Conservation (phyloP, 2,329 filamentous ascomycete species). For the Colletotrichum theobromicola region DNA sequence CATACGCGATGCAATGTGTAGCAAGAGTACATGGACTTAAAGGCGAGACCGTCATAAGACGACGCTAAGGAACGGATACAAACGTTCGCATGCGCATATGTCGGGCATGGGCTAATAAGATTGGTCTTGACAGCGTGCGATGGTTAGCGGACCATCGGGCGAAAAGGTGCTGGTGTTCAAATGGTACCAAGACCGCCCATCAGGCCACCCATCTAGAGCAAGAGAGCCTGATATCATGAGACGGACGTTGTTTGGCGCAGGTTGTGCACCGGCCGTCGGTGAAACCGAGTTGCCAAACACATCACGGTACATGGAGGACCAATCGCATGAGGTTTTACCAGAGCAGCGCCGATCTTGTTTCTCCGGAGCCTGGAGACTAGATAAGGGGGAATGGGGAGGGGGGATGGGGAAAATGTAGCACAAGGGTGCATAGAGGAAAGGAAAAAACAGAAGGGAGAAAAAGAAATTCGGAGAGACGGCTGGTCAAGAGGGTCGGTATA, state of each 20-base stretch:
- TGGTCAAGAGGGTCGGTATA: background rate
- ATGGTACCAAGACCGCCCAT: background rate
- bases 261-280: slow-evolving; percentile 1
- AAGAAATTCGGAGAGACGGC: background rate
- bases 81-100: background rate
- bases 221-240: background rate
- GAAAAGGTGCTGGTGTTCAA: background rate
- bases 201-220: background rate
- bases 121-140: background rate
- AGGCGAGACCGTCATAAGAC: background rate
- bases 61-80: background rate
- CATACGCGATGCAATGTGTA: background rate
- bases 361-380: background rate
- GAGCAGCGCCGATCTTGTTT: background rate
- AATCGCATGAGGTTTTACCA: background rate
- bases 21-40: background rate
- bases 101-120: background rate
- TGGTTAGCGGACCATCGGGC: background rate
- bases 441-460: too few relatives aligned
- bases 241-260: background rate
- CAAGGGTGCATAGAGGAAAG: background rate
- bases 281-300: background rate
- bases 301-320: background rate
- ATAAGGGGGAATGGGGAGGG: background rate
- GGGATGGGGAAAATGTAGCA: background rate